phyloP scores from a whole-genome alignment of 2,329 filamentous ascomycete genomes.

The Cladosporium cucumerinum region DNA sequence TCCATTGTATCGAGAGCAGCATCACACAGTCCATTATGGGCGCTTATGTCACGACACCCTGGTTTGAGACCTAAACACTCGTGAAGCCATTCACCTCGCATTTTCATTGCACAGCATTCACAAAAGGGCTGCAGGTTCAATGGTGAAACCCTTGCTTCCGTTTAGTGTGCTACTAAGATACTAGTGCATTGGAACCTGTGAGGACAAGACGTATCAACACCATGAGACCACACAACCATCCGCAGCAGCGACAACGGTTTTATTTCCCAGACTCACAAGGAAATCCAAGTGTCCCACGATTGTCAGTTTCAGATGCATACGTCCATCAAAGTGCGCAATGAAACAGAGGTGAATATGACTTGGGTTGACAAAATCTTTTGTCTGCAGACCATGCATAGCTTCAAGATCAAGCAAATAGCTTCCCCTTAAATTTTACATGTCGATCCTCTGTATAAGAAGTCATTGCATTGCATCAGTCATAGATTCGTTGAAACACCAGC shows the following conservation, averaged over 20 bases:
- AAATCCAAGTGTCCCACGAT: neutral
- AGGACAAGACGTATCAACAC: neutral
- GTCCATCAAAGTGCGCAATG: neutral
- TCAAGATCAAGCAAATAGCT: neutral
- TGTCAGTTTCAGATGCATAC: neutral
- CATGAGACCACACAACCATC: neutral
- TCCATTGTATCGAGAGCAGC: neutral
- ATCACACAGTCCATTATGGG: neutral
- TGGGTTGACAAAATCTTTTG: neutral
- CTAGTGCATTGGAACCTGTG: neutral
- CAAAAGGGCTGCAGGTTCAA: neutral
- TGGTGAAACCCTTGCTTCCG: neutral
- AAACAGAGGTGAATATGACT: neutral
- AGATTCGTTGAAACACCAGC: neutral
- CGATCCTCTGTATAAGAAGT: neutral
- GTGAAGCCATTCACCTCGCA: neutral
- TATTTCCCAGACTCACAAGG: neutral
- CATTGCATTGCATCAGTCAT: neutral
- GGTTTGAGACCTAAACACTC: neutral
- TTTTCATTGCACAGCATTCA: no score
- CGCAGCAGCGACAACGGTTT: neutral
- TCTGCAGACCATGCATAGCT: neutral
- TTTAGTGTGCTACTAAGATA: neutral
- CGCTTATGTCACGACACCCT: neutral
- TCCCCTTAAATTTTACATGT: neutral